Evolutionary conservation across 495 filamentous ascomycete genomes (phyloP).

Genomic region (Amphirosellinia nigrospora): DNA sequence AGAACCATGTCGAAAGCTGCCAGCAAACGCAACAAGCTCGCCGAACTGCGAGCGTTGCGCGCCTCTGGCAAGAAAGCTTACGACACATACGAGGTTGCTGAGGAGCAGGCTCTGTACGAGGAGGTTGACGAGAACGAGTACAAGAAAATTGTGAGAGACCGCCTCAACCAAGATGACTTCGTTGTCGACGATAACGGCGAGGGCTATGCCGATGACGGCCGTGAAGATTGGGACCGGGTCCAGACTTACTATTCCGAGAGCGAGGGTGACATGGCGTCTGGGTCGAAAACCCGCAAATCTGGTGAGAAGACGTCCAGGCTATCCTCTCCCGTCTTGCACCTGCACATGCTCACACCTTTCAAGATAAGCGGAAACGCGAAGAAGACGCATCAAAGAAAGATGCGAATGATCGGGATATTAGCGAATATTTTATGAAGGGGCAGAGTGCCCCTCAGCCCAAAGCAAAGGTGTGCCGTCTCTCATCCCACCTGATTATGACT

Average conservation of each 20-base stretch:
- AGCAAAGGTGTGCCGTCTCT: constrained; percentile 67
- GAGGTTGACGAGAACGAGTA: constrained; percentile 97
- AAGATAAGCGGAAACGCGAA: constrained; percentile 86
- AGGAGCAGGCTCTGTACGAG: constrained; percentile 87
- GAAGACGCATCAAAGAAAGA: constrained; percentile 86
- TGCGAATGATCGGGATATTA: constrained; percentile 87
- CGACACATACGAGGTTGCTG: constrained; percentile 85
- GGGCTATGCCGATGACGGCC: constrained; percentile 94
- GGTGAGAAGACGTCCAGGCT: constrained; percentile 7
- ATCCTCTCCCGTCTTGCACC: background rate
- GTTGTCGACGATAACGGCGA: constrained; percentile 94
- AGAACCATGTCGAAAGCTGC: constrained; percentile 51
- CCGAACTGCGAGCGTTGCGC: constrained; percentile 83
- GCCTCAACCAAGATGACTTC: constrained; percentile 94
- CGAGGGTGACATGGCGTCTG: constrained; percentile 65
- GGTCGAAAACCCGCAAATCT: constrained; percentile 52
- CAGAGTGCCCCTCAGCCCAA: constrained; percentile 70
- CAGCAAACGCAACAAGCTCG: constrained; percentile 61
- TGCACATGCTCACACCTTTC: constrained; percentile 17
- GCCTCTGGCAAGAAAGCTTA: constrained; percentile 89
- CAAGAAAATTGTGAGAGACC: constrained; percentile 89
- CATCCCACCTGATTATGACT: background rate
- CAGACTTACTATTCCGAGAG: constrained; percentile 72
- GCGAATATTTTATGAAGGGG: constrained; percentile 88
- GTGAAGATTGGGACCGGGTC: constrained; percentile 91